A percentile compares a stretch with the other conserved stretches of the same genome.
Conservation (phyloP, 768 basidiomycete genomes). For the Ramaria rubella region DNA sequence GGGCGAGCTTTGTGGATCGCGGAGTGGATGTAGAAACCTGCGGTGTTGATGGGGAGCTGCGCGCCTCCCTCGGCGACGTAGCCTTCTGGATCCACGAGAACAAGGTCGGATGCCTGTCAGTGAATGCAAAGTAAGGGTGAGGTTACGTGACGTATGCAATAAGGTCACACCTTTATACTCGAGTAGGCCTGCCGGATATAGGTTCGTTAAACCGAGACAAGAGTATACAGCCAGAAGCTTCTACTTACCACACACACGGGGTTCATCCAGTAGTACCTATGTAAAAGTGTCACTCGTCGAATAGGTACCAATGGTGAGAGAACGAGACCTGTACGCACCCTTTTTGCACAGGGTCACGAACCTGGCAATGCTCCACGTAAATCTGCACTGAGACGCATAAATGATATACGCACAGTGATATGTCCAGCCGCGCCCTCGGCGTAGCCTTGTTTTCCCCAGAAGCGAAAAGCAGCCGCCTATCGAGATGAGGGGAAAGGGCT, state of each 20-base stretch:
- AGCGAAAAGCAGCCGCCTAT: slow-evolving; percentile 7
- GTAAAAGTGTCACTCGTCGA: background rate
- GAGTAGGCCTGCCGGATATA: too few relatives aligned
- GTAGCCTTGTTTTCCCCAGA: slow-evolving; percentile 5
- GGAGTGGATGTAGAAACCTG: slow-evolving; percentile 9
- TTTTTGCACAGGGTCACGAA: slow-evolving; percentile 1
- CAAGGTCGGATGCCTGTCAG: slow-evolving; percentile 6
- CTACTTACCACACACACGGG: slow-evolving; percentile 2
- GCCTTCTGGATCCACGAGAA: slow-evolving; percentile 7
- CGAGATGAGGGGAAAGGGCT: too few relatives aligned
- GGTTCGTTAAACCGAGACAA: too few relatives aligned
- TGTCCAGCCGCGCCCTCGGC: slow-evolving; percentile 6
- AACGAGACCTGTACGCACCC: slow-evolving; percentile 2
- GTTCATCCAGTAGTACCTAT: slow-evolving; percentile 9
- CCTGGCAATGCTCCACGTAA: background rate
- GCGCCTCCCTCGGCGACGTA: slow-evolving; percentile 1
- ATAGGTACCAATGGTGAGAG: background rate
- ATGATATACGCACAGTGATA: background rate
- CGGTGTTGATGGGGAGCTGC: slow-evolving; percentile 6
- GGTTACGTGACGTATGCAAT: too few relatives aligned
- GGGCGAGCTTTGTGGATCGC: slow-evolving; percentile 7
- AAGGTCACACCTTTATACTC: too few relatives aligned
- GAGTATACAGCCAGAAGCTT: too few relatives aligned
- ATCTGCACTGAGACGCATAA: background rate
- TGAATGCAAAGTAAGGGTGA: background rate